These are phyloP conservation scores for Leptodontidium sp. DNA, from an alignment of 2,329 filamentous ascomycete species.

Conservation along the genomic window DNA sequence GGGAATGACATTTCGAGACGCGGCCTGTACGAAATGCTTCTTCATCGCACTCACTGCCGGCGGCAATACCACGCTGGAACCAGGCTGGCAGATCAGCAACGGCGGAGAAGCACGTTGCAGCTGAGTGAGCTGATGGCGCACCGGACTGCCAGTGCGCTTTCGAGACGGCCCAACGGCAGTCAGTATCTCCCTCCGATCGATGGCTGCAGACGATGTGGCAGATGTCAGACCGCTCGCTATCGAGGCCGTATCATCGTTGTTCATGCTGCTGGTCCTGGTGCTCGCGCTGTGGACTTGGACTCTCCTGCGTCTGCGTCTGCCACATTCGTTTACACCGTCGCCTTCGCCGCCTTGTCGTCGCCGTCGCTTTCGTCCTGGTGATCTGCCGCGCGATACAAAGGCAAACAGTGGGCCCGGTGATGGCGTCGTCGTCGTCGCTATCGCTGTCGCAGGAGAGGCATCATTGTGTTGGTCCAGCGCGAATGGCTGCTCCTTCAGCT, in stretches of 20 bases:
- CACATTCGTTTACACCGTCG: background rate
- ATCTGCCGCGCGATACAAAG: background rate
- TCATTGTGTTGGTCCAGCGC: background rate
- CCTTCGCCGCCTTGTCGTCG: background rate
- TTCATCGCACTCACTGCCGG: background rate
- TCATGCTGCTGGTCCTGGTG: background rate
- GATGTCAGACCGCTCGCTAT: background rate
- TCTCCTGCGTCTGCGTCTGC: background rate
- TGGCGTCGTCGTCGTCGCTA: background rate
- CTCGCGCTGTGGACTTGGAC: background rate
- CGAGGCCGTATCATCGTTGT: background rate
- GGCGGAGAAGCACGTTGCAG: background rate
- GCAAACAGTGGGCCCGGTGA: background rate
- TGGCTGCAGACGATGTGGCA: background rate
- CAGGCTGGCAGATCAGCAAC: background rate
- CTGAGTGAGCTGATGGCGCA: background rate
- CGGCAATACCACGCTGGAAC: background rate
- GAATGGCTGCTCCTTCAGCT: background rate
- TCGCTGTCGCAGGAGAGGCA: background rate
- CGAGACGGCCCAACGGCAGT: background rate
- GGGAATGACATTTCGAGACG: background rate
- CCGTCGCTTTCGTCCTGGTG: background rate
- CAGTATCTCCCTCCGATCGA: background rate
- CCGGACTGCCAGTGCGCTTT: background rate
- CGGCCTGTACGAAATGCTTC: background rate